A percentile compares a stretch with the other conserved stretches of the same genome.
Conservation (phyloP, 2,329 filamentous ascomycete genomes). For the Pseudopyricularia javanii region DNA sequence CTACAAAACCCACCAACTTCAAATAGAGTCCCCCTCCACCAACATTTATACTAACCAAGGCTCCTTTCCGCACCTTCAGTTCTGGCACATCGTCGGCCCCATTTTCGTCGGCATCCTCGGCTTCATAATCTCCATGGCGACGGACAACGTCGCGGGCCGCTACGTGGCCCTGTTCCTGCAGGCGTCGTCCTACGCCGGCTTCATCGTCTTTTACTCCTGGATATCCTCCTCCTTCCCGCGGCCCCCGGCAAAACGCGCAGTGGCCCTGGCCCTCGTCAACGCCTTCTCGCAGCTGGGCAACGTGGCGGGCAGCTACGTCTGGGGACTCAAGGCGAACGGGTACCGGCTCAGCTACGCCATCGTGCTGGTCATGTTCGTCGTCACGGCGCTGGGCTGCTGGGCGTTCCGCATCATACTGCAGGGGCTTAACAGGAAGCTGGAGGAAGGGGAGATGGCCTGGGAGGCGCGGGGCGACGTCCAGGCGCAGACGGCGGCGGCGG, state of each 20-base stretch:
- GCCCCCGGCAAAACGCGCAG: conserved; percentile 47
- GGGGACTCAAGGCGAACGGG: conserved; percentile 39
- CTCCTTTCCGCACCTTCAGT: conserved; percentile 20
- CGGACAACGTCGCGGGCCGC: conserved; percentile 39
- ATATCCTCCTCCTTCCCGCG: conserved; percentile 39
- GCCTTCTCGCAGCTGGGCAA: conserved; percentile 45
- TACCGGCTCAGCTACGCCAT: conserved; percentile 52
- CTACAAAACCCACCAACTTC: neutral
- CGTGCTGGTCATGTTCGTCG: conserved; percentile 50
- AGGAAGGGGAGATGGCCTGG: conserved; percentile 25
- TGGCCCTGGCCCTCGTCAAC: conserved; percentile 49
- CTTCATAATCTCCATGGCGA: conserved; percentile 49
- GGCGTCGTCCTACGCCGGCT: conserved; percentile 37
- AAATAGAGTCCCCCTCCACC: neutral
- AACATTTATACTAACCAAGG: neutral
- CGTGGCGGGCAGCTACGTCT: conserved; percentile 8
- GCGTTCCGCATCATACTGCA: conserved; percentile 32
- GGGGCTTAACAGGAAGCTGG: conserved; percentile 27
- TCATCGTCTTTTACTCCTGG: conserved; percentile 29
- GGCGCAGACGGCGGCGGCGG: conserved; percentile 23
- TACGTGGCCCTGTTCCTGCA: conserved; percentile 50
- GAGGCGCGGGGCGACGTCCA: conserved; percentile 22
- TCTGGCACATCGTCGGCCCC: conserved; percentile 44
- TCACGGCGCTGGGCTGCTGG: conserved; percentile 40
- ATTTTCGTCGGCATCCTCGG: conserved; percentile 40